These are phyloP conservation scores for Tulasnella sp. DNA, from an alignment of 768 basidiomycete species.

Conservation along the genomic window DNA sequence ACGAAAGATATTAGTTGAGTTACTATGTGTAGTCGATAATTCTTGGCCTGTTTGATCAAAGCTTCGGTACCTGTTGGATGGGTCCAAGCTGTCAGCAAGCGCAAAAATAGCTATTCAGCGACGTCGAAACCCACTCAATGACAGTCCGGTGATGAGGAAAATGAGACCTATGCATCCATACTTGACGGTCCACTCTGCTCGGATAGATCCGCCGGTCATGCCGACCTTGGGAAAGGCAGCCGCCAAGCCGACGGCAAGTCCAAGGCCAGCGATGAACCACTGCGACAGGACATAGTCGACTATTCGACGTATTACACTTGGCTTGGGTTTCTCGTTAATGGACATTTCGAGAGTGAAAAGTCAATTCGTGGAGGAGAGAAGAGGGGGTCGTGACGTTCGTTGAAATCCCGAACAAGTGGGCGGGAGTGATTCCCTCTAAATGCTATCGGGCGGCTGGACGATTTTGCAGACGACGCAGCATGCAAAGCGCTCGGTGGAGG, in stretches of 20 bases:
- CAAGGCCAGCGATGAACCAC: slow-evolving; percentile 43
- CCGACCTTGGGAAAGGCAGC: slow-evolving; percentile 42
- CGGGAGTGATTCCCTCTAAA: neutral
- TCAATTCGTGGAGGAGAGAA: neutral
- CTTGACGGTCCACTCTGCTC: slow-evolving; percentile 40
- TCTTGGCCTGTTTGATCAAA: slow-evolving; percentile 39
- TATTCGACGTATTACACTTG: slow-evolving; percentile 12
- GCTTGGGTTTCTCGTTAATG: neutral
- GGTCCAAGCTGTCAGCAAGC: neutral
- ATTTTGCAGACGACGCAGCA: slow-evolving; percentile 1
- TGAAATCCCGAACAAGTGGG: neutral
- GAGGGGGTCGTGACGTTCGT: neutral
- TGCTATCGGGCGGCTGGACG: neutral
- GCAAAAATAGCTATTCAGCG: neutral
- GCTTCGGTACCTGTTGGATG: slow-evolving; percentile 29
- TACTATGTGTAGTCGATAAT: slow-evolving; percentile 40
- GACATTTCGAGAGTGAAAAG: neutral
- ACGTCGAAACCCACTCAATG: slow-evolving; percentile 25
- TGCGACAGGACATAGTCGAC: slow-evolving; percentile 34
- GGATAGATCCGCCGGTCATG: slow-evolving; percentile 38
- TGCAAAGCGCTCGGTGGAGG: neutral
- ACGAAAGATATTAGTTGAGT: slow-evolving; percentile 42
- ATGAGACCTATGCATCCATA: slow-evolving; percentile 41
- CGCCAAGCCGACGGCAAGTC: slow-evolving; percentile 38
- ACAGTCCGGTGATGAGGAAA: slow-evolving; percentile 42